Evolutionary conservation across 768 basidiomycete genomes (phyloP), one percentile per base, ranked within the genome.

Genomic region (Amyloporia xantha): DNA sequence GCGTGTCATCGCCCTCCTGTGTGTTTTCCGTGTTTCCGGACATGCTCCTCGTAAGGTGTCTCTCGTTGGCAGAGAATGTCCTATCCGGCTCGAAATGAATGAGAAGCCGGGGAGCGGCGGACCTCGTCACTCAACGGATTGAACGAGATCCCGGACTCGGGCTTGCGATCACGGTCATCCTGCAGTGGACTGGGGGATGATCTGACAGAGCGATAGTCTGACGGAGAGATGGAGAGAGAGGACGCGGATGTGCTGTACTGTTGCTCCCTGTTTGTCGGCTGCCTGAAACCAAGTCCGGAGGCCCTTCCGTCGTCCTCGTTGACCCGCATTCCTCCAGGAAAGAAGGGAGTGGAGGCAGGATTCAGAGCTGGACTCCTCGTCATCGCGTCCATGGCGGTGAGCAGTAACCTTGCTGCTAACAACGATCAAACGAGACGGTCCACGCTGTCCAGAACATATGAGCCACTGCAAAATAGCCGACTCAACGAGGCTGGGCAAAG

Each of bases 271-370:
- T 70, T 70, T 52, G 69, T 62, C 56, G 73, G 71, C 62, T 73
- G 73, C 42, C 66, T 65, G 58, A 77, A 76, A 47, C 68, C 67
- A 38, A 76, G 63, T 51, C 68, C 69, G 58, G 62, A 66, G 42
- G 65, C 56, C 40, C 42, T 49, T 41, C 67, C 70, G 47, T 82
- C 81, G 50, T 83, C 80, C 49, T 81, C 82, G 58, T 62, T 70
- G 56, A 71, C 61, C 54, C 81, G 79, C 57, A 78, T 59, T 59
- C 72, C 76, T 47, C 84, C 84, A 53, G 88, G 88, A 65, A 88
- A 88, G 76, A 91, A 91, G 44, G 88, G 88, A 64, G 81, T 81
- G 50, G 87, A 91, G 53, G 86, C 75, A 55, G 88, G 86, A 67
- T 90, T 89, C 59, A 90, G 71, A 51, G 84, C 75, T 60, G 78